phyloP scores from a whole-genome alignment of 2,329 filamentous ascomycete genomes.

The Aureobasidium namibiae region DNA sequence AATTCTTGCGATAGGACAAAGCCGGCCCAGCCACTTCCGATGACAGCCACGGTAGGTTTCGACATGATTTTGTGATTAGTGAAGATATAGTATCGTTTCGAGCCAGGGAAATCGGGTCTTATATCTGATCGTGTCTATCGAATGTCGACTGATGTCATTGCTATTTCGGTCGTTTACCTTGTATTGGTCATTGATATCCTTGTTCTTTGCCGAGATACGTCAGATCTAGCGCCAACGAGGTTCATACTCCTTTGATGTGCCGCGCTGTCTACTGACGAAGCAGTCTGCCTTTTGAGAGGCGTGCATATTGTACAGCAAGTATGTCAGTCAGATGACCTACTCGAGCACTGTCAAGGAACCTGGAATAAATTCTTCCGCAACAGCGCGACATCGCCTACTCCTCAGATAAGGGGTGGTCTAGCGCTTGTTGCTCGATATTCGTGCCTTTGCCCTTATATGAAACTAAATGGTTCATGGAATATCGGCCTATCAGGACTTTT shows the following conservation, averaged over 20 bases:
- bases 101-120: neutral
- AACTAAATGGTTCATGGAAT: too few species aligned
- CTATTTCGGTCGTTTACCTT: neutral
- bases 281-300: too few species aligned
- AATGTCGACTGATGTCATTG: neutral
- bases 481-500: too few species aligned
- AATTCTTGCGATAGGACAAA: conserved; percentile 32
- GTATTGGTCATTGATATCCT: neutral
- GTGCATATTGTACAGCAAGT: too few species aligned
- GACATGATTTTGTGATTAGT: neutral
- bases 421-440: too few species aligned
- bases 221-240: neutral
- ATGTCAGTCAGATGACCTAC: too few species aligned
- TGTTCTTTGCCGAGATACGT: neutral
- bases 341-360: too few species aligned
- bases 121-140: neutral
- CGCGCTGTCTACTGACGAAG: neutral
- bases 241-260: neutral
- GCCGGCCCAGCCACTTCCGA: conserved; percentile 36
- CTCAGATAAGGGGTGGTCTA: too few species aligned
- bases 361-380: too few species aligned
- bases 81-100: too few species aligned
- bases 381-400: too few species aligned
- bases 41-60: conserved; percentile 23
- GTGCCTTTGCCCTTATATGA: too few species aligned